phyloP scores from a whole-genome alignment of 1,284 basidiomycete species.

The Ganoderma meredithae region DNA sequence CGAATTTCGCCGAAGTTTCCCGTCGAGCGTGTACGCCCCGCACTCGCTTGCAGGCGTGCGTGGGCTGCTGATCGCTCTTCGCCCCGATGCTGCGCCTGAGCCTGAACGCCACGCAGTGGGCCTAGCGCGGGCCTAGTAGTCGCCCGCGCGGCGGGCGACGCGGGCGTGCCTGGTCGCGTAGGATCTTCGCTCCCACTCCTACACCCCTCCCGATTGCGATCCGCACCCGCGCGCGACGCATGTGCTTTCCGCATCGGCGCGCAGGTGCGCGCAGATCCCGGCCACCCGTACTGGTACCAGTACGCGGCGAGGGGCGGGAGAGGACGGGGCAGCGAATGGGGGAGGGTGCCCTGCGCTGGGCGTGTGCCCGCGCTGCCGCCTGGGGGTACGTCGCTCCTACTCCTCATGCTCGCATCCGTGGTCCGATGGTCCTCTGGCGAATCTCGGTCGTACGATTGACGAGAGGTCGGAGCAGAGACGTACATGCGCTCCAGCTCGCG shows the following conservation, averaged over 20 bases:
- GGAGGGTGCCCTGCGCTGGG: background rate
- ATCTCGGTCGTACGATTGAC: background rate
- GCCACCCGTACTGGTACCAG: background rate
- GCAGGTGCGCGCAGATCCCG: conserved; percentile 2
- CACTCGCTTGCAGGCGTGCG: background rate
- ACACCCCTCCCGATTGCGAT: background rate
- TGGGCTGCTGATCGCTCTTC: background rate
- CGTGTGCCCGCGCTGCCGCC: conserved; percentile 1
- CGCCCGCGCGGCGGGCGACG: conserved; percentile 3
- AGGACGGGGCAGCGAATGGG: conserved; percentile 1
- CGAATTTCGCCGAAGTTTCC: conserved; percentile 31
- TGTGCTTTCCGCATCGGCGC: background rate
- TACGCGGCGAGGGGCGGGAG: conserved; percentile 5
- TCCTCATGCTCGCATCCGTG: background rate
- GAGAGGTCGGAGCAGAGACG: background rate
- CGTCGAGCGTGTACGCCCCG: conserved; percentile 20
- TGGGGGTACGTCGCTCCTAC: background rate
- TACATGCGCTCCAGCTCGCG: conserved; percentile 38
- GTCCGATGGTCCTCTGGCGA: background rate
- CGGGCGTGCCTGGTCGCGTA: conserved; percentile 17
- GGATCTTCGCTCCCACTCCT: conserved; percentile 14
- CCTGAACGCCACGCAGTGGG: background rate
- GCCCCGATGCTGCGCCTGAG: background rate
- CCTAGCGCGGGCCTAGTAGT: background rate
- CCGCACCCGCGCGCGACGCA: background rate